Conservation (phyloP, 352 stramenopile genomes). For the Pythium vanterpoolii region DNA sequence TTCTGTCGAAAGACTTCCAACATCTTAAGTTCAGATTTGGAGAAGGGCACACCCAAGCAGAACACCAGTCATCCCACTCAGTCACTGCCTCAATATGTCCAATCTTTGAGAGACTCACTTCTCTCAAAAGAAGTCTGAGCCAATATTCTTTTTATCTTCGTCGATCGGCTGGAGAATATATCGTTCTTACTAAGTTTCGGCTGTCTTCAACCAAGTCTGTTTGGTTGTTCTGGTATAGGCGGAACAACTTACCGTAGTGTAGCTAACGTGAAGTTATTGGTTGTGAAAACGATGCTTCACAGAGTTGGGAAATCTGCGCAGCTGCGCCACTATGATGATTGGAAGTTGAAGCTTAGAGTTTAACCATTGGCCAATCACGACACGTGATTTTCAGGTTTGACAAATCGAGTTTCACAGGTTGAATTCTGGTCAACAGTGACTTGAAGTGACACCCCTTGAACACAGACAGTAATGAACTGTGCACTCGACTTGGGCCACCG, state of each 20-base stretch:
- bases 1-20: not conserved
- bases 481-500: not conserved
- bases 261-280: no score
- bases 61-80: not conserved
- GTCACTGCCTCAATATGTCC: not conserved
- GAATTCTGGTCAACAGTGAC: not conserved
- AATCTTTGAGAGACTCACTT: no score
- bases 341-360: constrained; percentile 2
- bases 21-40: no score
- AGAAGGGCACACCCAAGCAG: not conserved
- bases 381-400: not conserved
- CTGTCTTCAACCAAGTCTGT: no score
- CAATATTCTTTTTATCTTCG: no score
- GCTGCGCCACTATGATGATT: not conserved
- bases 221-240: no score
- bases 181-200: no score
- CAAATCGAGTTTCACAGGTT: not conserved
- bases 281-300: not conserved
- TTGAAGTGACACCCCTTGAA: not conserved
- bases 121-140: no score
- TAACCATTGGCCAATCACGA: constrained; percentile 12
- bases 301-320: not conserved
- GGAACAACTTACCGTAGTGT: no score
- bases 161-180: no score
- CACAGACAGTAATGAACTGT: not conserved